Conservation (phyloP, 768 basidiomycete genomes). For the Leccinum longicurvipes region DNA sequence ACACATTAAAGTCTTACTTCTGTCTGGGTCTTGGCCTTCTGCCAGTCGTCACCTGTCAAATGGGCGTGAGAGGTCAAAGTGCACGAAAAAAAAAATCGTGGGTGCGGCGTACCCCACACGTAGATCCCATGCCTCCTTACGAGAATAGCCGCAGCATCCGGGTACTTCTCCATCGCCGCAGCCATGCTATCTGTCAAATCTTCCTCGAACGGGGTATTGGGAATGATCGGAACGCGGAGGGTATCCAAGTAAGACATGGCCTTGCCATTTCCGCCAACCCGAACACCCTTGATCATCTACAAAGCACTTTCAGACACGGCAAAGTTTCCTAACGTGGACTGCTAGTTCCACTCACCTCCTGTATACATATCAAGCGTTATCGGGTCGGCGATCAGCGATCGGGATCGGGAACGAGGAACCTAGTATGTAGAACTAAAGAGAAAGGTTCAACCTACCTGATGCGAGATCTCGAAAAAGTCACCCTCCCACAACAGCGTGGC, state of each 20-base stretch:
- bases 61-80: constrained; percentile 6
- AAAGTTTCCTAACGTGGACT: neutral
- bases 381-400: constrained; percentile 1
- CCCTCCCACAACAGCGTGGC: constrained; percentile 76
- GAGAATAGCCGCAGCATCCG: constrained; percentile 73
- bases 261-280: constrained; percentile 70
- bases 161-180: constrained; percentile 75
- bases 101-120: constrained; percentile 66
- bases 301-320: neutral
- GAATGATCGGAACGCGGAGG: constrained; percentile 81
- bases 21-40: constrained; percentile 86
- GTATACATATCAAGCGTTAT: neutral
- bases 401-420: neutral
- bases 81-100: neutral
- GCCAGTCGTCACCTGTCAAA: constrained; percentile 63
- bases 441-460: constrained; percentile 50
- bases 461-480: constrained; percentile 72
- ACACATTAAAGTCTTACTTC: constrained; percentile 50
- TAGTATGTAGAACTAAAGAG: neutral
- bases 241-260: constrained; percentile 83
- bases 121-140: constrained; percentile 81
- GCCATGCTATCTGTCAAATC: constrained; percentile 89
- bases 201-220: constrained; percentile 89
- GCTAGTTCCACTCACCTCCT: constrained; percentile 40
- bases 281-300: constrained; percentile 91